Conservation (phyloP, 2,329 filamentous ascomycete genomes). For the Diaporthe helianthi region DNA sequence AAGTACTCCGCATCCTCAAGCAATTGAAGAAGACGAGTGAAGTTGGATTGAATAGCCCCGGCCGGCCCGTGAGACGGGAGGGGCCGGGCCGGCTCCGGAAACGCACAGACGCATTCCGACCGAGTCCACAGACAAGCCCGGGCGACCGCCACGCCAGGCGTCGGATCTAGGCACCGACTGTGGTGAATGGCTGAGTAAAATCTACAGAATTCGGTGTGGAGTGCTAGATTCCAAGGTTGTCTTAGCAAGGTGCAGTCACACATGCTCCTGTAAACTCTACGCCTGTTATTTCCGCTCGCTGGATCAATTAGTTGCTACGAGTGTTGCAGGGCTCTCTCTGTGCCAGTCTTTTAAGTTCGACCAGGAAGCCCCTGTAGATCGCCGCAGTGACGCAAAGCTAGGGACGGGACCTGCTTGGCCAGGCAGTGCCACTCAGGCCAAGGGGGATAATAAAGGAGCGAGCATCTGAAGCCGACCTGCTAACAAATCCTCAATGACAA, state of each 20-base stretch:
- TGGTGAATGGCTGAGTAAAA: no score
- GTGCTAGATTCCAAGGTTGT: no score
- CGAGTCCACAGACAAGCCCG: neutral
- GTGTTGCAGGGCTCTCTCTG: no score
- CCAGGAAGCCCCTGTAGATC: slow-evolving; percentile 19
- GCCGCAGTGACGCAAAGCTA: slow-evolving; percentile 33
- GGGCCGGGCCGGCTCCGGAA: slow-evolving; percentile 18
- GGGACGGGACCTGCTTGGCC: slow-evolving; percentile 2
- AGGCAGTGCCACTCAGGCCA: neutral
- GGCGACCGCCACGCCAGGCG: neutral
- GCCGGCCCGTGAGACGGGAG: neutral
- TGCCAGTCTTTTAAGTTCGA: neutral
- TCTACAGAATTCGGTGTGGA: no score
- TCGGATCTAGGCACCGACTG: neutral
- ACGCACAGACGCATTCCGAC: neutral
- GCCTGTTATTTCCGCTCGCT: neutral
- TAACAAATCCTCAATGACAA: slow-evolving; percentile 4
- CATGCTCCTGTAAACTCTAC: neutral
- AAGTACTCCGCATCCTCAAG: neutral
- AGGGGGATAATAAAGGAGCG: slow-evolving; percentile 18
- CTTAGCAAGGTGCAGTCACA: no score
- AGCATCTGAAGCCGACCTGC: slow-evolving; percentile 4
- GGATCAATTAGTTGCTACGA: no score
- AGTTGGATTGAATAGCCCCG: slow-evolving; percentile 7
- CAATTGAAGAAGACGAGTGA: neutral